Evolutionary conservation across 805 yeast genomes (phyloP).

Genomic region (Torulaspora franciscae): DNA sequence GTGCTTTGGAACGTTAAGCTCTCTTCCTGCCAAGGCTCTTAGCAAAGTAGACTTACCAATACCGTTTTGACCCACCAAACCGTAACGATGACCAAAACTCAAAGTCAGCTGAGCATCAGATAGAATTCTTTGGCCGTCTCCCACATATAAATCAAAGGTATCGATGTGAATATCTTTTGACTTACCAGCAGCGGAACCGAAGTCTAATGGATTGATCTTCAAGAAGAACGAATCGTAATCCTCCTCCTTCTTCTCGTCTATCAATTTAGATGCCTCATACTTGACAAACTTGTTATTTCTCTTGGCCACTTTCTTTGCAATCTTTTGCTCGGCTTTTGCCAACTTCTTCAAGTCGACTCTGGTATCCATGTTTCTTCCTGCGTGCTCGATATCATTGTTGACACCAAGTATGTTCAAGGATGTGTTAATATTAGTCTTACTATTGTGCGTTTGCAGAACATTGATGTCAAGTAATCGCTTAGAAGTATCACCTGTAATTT

Average conservation of each 20-base stretch:
- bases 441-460: conserved; percentile 56
- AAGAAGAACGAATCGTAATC: conserved; percentile 94
- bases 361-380: conserved; percentile 88
- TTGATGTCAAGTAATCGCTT: conserved; percentile 79
- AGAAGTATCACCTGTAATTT: conserved; percentile 80
- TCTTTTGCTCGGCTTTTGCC: conserved; percentile 95
- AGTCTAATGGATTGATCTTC: conserved; percentile 90
- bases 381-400: conserved; percentile 78
- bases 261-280: conserved; percentile 90
- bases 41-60: conserved; percentile 95
- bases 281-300: conserved; percentile 72
- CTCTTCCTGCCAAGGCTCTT: conserved; percentile 90
- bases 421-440: conserved; percentile 67
- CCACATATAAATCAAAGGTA: conserved; percentile 88
- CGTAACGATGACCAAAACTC: conserved; percentile 90
- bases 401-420: conserved; percentile 75
- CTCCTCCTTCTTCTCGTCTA: conserved; percentile 56
- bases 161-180: conserved; percentile 96
- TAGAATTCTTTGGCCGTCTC: conserved; percentile 89
- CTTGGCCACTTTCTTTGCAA: conserved; percentile 95
- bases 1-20: conserved; percentile 88
- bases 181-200: conserved; percentile 86
- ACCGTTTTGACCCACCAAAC: conserved; percentile 98
- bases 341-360: conserved; percentile 94
- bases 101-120: conserved; percentile 82